Evolutionary conservation across 2,329 filamentous ascomycete species (phyloP), one percentile per base, ranked within the genome.

Genomic region (Thielaviopsis euricoi): DNA sequence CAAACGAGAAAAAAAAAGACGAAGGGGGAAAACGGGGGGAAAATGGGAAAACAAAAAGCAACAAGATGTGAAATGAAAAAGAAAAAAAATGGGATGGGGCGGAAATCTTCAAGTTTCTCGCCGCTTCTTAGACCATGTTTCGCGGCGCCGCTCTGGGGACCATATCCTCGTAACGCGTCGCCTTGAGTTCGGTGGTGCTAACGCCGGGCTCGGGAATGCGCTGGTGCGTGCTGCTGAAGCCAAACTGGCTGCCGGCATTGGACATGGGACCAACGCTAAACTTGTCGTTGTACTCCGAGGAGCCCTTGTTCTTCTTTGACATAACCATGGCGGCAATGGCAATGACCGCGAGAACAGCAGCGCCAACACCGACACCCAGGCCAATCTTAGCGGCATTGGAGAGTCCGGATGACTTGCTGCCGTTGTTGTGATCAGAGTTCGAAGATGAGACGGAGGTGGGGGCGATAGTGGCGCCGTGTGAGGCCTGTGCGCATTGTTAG

Each of bases 151-250:
- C 70, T 51, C 76, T 70, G 26, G 77, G 77, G 22, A 77, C 64
- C 76, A 80, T 77, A 62, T 81, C 78, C 66, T 81, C 78, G 62
- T 81, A 81, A 49, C 76, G 72, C 60, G 75, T 72, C 3, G 76
- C 73, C 60, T 74, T 73, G 64, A 74, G 69, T 62, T 81, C 77
- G 50, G 80, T 69, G 52, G 77, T 75, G 17, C 56, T 55, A n/a
- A 23, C 49, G 9, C 33, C 25, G 26, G 55, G 23, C 26, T 61
- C 50, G 22, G 43, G 40, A 21, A 58, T 46, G 13, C 58, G 46
- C 49, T 58, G 55, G 46, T 58, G 56, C 10, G 60, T 59, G 53
- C 56, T 58, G 33, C 52, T 53, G 48, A 48, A 60, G 1, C 56
- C 59, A 49, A 62, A 65, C 50, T 68, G 64, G 53, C 70, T 70